Conservation (phyloP, 2,329 filamentous ascomycete genomes). For the Hypoxylon sp. region DNA sequence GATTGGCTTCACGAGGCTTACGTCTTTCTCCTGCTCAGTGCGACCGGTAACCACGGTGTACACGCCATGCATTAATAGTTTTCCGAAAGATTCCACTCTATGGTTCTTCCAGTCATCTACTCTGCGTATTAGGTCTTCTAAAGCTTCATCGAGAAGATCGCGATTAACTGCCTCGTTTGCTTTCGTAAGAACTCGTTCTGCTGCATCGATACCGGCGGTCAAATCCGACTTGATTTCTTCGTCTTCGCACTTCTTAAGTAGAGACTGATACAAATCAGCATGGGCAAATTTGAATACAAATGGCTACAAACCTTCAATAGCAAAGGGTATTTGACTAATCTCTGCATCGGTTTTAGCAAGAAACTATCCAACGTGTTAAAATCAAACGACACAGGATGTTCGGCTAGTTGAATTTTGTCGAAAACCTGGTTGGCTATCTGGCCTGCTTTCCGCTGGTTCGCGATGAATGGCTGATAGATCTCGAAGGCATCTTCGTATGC, state of each 20-base stretch:
- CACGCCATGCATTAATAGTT: slow-evolving; percentile 87
- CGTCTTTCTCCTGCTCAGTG: slow-evolving; percentile 92
- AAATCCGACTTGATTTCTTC: slow-evolving; percentile 80
- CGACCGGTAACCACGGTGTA: slow-evolving; percentile 92
- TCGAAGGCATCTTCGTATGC: slow-evolving; percentile 88
- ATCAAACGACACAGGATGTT: slow-evolving; percentile 85
- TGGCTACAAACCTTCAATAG: slow-evolving; percentile 78
- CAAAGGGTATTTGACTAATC: slow-evolving; percentile 93
- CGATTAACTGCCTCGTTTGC: slow-evolving; percentile 94
- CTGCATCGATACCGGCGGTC: slow-evolving; percentile 81
- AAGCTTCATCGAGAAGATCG: slow-evolving; percentile 85
- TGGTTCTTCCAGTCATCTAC: slow-evolving; percentile 99
- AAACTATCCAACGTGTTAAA: slow-evolving; percentile 93
- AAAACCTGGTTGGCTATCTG: slow-evolving; percentile 87
- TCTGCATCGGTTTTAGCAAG: slow-evolving; percentile 95
- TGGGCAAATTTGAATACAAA: background rate
- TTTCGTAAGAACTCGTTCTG: slow-evolving; percentile 84
- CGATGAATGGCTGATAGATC: slow-evolving; percentile 97
- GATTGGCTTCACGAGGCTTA: slow-evolving; percentile 61
- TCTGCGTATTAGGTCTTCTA: slow-evolving; percentile 83
- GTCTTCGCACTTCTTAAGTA: slow-evolving; percentile 84
- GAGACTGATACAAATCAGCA: slow-evolving; percentile 71
- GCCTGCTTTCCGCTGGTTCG: slow-evolving; percentile 93
- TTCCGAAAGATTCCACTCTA: slow-evolving; percentile 90
- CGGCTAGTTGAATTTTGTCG: slow-evolving; percentile 84